Evolutionary conservation across 495 filamentous ascomycete genomes (phyloP).

Genomic region (Terfezia claveryi): DNA sequence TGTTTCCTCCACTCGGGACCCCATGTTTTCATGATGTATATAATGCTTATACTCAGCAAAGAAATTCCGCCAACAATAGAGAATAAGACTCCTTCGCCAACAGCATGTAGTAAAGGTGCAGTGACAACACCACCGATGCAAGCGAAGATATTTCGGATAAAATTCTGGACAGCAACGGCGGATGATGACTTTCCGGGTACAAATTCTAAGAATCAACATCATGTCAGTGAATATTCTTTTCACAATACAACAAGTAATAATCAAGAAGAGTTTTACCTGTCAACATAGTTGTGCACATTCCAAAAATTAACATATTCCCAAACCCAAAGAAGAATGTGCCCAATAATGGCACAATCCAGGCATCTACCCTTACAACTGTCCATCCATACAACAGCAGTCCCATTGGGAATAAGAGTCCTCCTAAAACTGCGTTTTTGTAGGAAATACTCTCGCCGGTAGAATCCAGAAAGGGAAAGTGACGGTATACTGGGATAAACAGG

Average conservation of each 20-base stretch:
- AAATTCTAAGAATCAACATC: constrained; percentile 38
- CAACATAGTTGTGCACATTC: constrained; percentile 55
- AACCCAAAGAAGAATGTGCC: constrained; percentile 78
- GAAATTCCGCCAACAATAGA: constrained; percentile 52
- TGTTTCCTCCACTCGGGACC: not conserved
- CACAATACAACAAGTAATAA: not conserved
- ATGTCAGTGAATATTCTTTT: too few relatives aligned
- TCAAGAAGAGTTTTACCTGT: constrained; percentile 20
- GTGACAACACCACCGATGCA: constrained; percentile 56
- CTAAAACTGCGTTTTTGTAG: constrained; percentile 82
- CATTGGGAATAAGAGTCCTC: constrained; percentile 48
- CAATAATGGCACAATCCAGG: constrained; percentile 33
- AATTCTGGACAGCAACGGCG: constrained; percentile 71
- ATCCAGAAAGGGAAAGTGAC: too few relatives aligned
- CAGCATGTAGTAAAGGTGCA: constrained; percentile 52
- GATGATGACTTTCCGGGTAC: constrained; percentile 51
- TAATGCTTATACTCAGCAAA: constrained; percentile 23
- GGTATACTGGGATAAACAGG: too few relatives aligned
- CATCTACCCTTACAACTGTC: constrained; percentile 33
- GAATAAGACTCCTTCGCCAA: constrained; percentile 78
- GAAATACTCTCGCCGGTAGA: too few relatives aligned
- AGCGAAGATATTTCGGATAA: constrained; percentile 61
- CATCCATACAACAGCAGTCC: constrained; percentile 49
- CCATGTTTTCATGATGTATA: constrained; percentile 13
- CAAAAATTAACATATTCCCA: constrained; percentile 77